Evolutionary conservation across 441 rosid species (phyloP).

Genomic region (Populus hybrid): DNA sequence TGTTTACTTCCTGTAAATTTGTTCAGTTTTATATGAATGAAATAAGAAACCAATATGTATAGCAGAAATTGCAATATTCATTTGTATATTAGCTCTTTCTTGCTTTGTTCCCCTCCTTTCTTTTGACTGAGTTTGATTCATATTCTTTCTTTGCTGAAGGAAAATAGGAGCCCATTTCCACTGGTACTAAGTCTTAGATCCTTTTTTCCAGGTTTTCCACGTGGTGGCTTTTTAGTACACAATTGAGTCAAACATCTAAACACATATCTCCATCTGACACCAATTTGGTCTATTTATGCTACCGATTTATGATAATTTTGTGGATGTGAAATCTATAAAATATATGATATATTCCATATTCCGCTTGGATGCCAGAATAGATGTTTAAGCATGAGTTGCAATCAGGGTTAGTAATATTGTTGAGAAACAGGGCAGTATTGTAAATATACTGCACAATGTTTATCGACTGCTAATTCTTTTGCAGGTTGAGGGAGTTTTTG

Average conservation of each 20-base stretch:
- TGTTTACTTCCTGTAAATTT: not conserved
- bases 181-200: not conserved
- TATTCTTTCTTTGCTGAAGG: not conserved
- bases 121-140: not conserved
- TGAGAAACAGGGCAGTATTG: not conserved
- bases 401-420: constrained; percentile 4
- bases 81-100: not conserved
- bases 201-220: not conserved
- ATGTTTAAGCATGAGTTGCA: not conserved
- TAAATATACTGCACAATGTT: not conserved
- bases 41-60: not conserved
- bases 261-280: not conserved
- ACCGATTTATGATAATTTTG: not conserved
- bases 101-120: not conserved
- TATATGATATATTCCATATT: not conserved
- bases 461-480: constrained; percentile 6
- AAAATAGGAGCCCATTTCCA: not conserved
- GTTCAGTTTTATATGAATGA: not conserved
- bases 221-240: not conserved
- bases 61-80: not conserved
- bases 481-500: constrained; percentile 80
- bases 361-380: not conserved
- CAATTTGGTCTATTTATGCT: not conserved
- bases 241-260: not conserved
- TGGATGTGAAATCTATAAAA: not conserved